Conservation (phyloP, 768 basidiomycete species). For the Boletales sp. region DNA sequence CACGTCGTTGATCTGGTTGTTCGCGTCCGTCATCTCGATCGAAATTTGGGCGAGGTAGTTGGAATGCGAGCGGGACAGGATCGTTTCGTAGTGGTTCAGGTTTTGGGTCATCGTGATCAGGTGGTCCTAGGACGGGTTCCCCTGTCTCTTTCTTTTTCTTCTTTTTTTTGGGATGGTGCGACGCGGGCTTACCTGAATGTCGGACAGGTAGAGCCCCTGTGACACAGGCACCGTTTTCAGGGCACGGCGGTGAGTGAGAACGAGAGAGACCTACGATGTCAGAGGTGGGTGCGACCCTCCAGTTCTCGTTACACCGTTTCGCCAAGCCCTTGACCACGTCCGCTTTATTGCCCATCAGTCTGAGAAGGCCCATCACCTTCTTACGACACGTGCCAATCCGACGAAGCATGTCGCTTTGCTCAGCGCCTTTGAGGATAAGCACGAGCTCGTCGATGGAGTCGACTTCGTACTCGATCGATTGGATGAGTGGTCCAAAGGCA, state of each 20-base stretch:
- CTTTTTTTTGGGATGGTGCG: not conserved
- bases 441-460: conserved; percentile 98
- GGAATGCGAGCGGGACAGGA: conserved; percentile 95
- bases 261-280: conserved; percentile 68
- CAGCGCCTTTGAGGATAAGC: conserved; percentile 72
- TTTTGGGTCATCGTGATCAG: conserved; percentile 99
- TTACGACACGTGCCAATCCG: conserved; percentile 97
- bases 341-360: conserved; percentile 99
- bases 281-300: conserved; percentile 96
- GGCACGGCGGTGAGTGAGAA: not conserved
- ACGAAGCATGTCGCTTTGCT: conserved; percentile 94
- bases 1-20: conserved; percentile 99
- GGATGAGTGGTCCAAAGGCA: conserved; percentile 97
- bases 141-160: not conserved
- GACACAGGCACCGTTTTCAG: not conserved
- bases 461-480: conserved; percentile 98
- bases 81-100: conserved; percentile 99
- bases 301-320: conserved; percentile 97
- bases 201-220: conserved; percentile 90
- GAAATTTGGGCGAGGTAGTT: conserved; percentile 99
- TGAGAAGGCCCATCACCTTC: conserved; percentile 96
- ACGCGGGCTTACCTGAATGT: conserved; percentile 67
- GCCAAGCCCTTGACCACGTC: conserved; percentile 99
- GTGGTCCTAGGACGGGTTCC: conserved; percentile 59
- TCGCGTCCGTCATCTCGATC: conserved; percentile 99